Evolutionary conservation across 139 green algal species (phyloP).

Genomic region (Desmodesmus armatus): DNA sequence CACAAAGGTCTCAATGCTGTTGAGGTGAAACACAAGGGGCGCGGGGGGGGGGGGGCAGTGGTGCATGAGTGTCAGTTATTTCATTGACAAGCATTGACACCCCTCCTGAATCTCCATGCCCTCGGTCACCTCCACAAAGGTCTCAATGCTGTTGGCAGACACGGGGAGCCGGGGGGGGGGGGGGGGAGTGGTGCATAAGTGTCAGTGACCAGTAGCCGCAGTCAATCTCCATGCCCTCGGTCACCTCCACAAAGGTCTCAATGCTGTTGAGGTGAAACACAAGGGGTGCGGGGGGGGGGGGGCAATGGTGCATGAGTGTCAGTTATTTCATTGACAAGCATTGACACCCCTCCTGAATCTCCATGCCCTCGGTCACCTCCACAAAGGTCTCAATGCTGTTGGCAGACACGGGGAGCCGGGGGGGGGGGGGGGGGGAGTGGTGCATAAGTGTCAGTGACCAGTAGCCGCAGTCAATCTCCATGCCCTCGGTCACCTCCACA

Average conservation of each 20-base stretch:
- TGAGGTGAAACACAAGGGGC: too few relatives aligned
- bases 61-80: too few relatives aligned
- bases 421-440: background rate
- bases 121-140: slow-evolving; percentile 81
- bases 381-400: slow-evolving; percentile 67
- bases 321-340: too few relatives aligned
- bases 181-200: background rate
- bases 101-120: slow-evolving; percentile 98
- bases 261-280: too few relatives aligned
- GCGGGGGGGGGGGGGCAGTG: too few relatives aligned
- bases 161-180: background rate
- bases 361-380: slow-evolving; percentile 92
- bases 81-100: too few relatives aligned
- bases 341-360: too few relatives aligned
- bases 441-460: background rate
- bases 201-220: slow-evolving; percentile 85
- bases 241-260: slow-evolving; percentile 71
- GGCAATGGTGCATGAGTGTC: too few relatives aligned
- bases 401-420: background rate
- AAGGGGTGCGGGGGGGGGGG: too few relatives aligned
- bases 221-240: slow-evolving; percentile 98
- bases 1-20: slow-evolving; percentile 68
- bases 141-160: slow-evolving; percentile 62
- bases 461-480: slow-evolving; percentile 98
- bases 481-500: slow-evolving; percentile 90